Conservation (phyloP, 2,329 filamentous ascomycete species). For the Aspergillus vadensis region DNA sequence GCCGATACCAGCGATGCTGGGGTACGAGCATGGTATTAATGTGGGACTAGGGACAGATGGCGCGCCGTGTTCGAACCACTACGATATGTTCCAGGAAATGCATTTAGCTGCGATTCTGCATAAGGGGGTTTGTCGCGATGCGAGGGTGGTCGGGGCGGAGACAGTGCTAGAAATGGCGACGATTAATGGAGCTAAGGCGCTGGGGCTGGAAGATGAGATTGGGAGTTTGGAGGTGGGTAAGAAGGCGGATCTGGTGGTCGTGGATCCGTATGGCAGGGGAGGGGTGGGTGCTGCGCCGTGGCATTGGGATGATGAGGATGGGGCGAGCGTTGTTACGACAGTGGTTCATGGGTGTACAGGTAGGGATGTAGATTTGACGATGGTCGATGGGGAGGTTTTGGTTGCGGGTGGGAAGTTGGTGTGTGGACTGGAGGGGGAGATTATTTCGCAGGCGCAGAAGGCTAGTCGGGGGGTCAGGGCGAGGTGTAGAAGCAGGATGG, state of each 20-base stretch:
- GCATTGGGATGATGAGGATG: conserved; percentile 23
- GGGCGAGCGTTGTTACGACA: conserved; percentile 34
- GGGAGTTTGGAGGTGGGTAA: conserved; percentile 46
- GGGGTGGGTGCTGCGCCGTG: conserved; percentile 38
- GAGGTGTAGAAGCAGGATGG: neutral
- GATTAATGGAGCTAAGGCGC: conserved; percentile 52
- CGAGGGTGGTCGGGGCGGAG: conserved; percentile 47
- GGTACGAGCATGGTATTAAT: conserved; percentile 39
- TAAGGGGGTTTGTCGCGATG: conserved; percentile 47
- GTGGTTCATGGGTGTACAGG: conserved; percentile 47
- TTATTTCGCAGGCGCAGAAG: neutral
- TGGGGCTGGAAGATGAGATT: conserved; percentile 46
- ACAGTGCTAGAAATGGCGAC: conserved; percentile 55
- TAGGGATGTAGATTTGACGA: conserved; percentile 44
- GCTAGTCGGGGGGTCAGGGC: neutral
- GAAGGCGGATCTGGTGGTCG: conserved; percentile 45
- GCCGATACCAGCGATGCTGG: conserved; percentile 17
- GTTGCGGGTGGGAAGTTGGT: conserved; percentile 36
- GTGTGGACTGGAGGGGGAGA: conserved; percentile 17
- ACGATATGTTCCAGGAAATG: conserved; percentile 57
- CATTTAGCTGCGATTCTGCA: conserved; percentile 55
- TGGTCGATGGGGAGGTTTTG: conserved; percentile 45
- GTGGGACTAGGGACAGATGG: conserved; percentile 56
- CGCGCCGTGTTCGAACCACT: conserved; percentile 56
- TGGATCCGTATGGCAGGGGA: conserved; percentile 32